phyloP scores from a whole-genome alignment of 129 eudicot genomes.

The Ambrosia artemisiifolia region DNA sequence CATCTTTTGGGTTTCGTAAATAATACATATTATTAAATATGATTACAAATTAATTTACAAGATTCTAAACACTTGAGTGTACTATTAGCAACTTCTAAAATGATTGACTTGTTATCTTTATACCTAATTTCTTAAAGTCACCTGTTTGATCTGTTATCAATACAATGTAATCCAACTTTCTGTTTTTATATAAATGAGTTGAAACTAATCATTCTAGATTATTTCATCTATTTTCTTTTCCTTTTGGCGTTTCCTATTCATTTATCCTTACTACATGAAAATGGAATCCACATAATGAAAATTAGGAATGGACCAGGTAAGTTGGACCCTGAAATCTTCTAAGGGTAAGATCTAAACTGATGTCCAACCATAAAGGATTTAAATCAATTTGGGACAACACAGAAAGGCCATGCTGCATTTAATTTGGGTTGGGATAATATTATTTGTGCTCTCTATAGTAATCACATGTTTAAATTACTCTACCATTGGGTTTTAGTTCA shows the following conservation, averaged over 20 bases:
- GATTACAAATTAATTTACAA: background rate
- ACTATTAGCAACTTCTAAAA: background rate
- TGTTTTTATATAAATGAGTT: background rate
- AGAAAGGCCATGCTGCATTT: background rate
- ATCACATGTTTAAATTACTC: slow-evolving; percentile 10
- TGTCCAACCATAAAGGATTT: background rate
- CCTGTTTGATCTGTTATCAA: background rate
- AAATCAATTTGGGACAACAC: background rate
- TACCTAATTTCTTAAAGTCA: background rate
- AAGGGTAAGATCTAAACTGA: background rate
- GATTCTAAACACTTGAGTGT: background rate
- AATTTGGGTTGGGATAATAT: background rate
- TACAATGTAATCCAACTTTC: background rate
- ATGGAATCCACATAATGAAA: slow-evolving; percentile 1
- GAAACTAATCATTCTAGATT: background rate
- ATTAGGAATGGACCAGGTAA: background rate
- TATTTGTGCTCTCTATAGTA: background rate
- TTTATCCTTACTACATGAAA: background rate
- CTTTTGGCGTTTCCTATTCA: background rate
- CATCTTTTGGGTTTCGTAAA: background rate
- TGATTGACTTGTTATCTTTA: background rate
- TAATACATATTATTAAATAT: background rate
- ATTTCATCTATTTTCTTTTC: background rate
- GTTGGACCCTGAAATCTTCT: background rate
- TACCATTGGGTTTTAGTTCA: background rate